Evolutionary conservation across 2,329 filamentous ascomycete species (phyloP), one percentile per base, ranked within the genome.

Genomic region (Coniochaeta prunicola): DNA sequence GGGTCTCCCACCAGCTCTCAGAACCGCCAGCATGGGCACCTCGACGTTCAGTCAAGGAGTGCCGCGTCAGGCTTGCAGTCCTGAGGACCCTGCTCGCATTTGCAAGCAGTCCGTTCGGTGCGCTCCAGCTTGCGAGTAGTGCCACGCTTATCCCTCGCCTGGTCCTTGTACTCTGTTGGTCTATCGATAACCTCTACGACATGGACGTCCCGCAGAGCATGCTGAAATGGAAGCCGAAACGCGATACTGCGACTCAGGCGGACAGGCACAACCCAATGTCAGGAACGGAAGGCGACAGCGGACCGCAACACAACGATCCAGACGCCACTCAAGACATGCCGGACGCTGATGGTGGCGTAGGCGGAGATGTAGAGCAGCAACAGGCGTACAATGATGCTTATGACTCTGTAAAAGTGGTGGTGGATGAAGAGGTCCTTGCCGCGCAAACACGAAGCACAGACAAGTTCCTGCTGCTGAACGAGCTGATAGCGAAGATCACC

Each of bases 121-220:
- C 82, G 1, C 69, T 77, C 26, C 82, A 89, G 53, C 79, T 97
- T 9, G 88, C 88, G 0, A 74, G 76, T 5, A 89, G 94, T 69
- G 80, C 82, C 3, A 83, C 81, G 42, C 85, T 86, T 13, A 83
- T 96, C 17, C 91, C 90, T 1, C 84, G 90, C 3, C 75, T 96
- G 0, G 86, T 96, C 28, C 83, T 85, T 28, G 84, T 89, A 4
- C 70, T 84, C 15, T 77, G 75, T 56, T 74, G 72, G 50, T 84
- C 92, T 57, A 87, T 94, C 60, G 88, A 91, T 63, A 85, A 89
- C 63, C 74, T 97, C 21, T 89, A 92, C 68, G 81, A 88, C 5
- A 74, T 81, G 21, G 74, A 78, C 26, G 78, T 87, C 58, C 65
- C 62, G 24, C 55, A 60, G 33, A 58, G 7, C 10, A 9, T 19